Evolutionary conservation across 495 filamentous ascomycete species (phyloP).

Genomic region (Lophium mytilinum): DNA sequence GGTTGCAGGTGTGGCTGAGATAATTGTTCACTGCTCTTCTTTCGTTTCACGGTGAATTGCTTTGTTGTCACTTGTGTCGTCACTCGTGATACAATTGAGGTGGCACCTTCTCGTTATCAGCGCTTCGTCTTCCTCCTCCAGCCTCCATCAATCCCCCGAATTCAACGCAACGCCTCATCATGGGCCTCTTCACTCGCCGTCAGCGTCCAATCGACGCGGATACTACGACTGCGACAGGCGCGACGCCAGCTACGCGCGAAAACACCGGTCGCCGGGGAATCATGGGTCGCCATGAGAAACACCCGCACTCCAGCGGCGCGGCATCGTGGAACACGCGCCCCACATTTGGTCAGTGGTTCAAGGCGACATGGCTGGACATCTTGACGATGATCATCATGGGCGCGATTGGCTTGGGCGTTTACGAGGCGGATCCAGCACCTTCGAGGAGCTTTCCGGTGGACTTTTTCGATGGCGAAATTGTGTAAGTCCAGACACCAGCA

Average conservation of each 20-base stretch:
- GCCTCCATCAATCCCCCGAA: neutral
- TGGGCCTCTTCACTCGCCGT: constrained; percentile 23
- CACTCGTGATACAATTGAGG: no score
- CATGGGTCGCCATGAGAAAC: constrained; percentile 1
- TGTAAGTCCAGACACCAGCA: constrained; percentile 25
- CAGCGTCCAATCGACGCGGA: constrained; percentile 10
- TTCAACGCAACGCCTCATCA: neutral
- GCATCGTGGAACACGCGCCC: constrained; percentile 27
- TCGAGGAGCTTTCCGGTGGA: constrained; percentile 50
- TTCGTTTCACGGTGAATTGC: no score
- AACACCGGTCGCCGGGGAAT: neutral
- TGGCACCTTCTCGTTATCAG: no score
- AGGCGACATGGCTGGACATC: constrained; percentile 50
- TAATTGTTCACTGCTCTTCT: no score
- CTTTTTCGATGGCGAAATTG: constrained; percentile 49
- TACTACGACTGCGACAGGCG: constrained; percentile 15
- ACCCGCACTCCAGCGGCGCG: constrained; percentile 1
- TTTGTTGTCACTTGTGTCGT: no score
- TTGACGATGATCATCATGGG: constrained; percentile 50
- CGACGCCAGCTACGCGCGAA: neutral
- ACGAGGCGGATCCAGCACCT: constrained; percentile 47
- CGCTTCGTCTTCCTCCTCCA: neutral
- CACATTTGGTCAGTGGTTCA: constrained; percentile 49
- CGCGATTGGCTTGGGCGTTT: constrained; percentile 51
- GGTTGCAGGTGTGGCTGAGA: no score